Base-by-base conservation (phyloP, 352 stramenopile species). In the Aphanomyces cochlioides region DNA sequence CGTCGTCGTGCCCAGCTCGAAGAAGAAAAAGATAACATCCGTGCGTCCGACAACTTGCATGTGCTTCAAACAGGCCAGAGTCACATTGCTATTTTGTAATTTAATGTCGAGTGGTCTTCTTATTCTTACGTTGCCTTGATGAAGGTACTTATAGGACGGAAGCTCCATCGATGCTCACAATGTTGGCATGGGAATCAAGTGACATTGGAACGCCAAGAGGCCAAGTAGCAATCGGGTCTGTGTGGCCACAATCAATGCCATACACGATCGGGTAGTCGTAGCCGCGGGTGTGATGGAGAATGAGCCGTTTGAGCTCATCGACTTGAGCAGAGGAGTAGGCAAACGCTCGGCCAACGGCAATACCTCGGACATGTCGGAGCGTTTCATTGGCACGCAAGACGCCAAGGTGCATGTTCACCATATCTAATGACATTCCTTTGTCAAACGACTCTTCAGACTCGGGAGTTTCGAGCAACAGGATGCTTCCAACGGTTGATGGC, bases 341-440 rank as follows among this genome's bases (percentile, higher is more conserved):
- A 45, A 87, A 89, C 3, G 73, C 76, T 12, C 80, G 78, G n/a
- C 83, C 83, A 19, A 89, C 43, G 15, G 87, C 75, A 7, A 90
- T 71, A 0, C 81, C 83, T 1, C 60, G 19, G 54, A 90, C 85
- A 58, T 75, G 77, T n/a, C 40, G 10, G 45, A 89, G 87, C 38
- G 78, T 84, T 4, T 75, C 79, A 39, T 89, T 81, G 7, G 74
- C 15, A 7, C 81, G 79, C 2, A 89, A 72, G 41, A 69, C 76
- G 21, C 80, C 77, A 0, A 90, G 73, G 40, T 80, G 75, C 36
- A 75, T 67, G 64, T 90, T 89, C 60, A 82, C 76, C 2, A 79
- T 66, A 28, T 58, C 40, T 7, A 90, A 74, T 7, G 75, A 17
- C 77, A 90, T 89, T 47, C 79, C 79, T 56, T 79, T 39, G 74